Percentiles rank a stretch among this genome's conserved stretches.
Conservation (phyloP, 768 basidiomycete genomes). For the Candolleomyces eurysporus region DNA sequence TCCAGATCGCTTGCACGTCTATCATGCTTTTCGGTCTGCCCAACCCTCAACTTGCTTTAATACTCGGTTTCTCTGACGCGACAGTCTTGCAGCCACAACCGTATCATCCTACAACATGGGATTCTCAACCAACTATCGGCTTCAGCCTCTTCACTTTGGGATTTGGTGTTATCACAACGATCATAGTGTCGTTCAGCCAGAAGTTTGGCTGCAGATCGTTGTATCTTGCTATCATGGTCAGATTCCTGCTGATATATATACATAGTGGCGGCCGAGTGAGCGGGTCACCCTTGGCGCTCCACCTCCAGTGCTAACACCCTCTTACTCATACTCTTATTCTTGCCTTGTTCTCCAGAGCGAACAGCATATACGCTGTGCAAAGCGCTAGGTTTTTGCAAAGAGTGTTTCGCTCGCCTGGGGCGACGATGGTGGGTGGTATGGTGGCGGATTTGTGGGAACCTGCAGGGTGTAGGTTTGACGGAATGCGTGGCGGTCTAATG, state of each 20-base stretch:
- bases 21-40: slow-evolving; percentile 40
- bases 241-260: slow-evolving; percentile 55
- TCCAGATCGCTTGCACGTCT: slow-evolving; percentile 37
- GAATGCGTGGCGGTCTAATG: too few relatives aligned
- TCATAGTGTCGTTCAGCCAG: slow-evolving; percentile 66
- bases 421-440: slow-evolving; percentile 75
- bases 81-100: slow-evolving; percentile 37
- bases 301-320: slow-evolving; percentile 4
- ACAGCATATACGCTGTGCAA: slow-evolving; percentile 62
- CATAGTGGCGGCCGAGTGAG: slow-evolving; percentile 45
- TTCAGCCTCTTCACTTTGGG: slow-evolving; percentile 54
- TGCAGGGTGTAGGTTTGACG: slow-evolving; percentile 42
- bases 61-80: neutral
- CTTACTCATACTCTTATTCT: neutral
- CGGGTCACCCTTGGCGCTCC: neutral
- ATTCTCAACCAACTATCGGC: slow-evolving; percentile 43
- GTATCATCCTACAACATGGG: slow-evolving; percentile 56
- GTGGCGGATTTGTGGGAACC: slow-evolving; percentile 69
- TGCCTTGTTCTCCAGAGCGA: slow-evolving; percentile 25
- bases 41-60: neutral
- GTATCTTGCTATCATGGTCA: slow-evolving; percentile 47
- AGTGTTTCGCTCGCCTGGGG: slow-evolving; percentile 64
- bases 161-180: slow-evolving; percentile 57
- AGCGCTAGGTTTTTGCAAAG: slow-evolving; percentile 65
- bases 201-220: slow-evolving; percentile 64